Evolutionary conservation across 305 asterid species (phyloP).

Genomic region (Plantago coronopus): DNA sequence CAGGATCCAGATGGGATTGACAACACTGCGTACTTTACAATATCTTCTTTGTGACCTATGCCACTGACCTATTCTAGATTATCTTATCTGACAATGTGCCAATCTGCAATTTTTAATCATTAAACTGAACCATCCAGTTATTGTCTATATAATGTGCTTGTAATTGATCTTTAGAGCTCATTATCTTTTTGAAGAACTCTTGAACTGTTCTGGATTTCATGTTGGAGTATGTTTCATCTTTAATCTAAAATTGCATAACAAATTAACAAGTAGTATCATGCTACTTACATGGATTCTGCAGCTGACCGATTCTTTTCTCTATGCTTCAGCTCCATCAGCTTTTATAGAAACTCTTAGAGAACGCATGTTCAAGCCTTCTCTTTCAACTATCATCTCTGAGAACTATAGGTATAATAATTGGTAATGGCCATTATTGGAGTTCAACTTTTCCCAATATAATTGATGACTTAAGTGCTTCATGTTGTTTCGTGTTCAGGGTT

Average conservation of each 20-base stretch:
- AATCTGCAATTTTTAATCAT: too few relatives aligned
- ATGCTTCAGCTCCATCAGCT: constrained; percentile 74
- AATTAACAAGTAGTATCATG: background rate
- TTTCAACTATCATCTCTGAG: constrained; percentile 72
- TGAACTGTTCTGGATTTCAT: background rate
- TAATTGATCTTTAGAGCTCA: too few relatives aligned
- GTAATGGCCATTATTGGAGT: constrained; percentile 7
- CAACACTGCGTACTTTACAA: too few relatives aligned
- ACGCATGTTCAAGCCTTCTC: constrained; percentile 90
- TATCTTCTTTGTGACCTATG: too few relatives aligned
- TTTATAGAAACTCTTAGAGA: constrained; percentile 85
- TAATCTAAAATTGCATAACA: background rate
- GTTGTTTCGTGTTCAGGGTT: constrained; percentile 46
- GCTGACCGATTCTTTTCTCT: constrained; percentile 21
- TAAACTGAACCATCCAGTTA: too few relatives aligned
- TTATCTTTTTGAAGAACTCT: too few relatives aligned
- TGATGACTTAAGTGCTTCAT: constrained; percentile 23
- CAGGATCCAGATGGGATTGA: too few relatives aligned
- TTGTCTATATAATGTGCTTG: too few relatives aligned
- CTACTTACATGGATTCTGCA: constrained; percentile 16
- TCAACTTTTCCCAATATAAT: constrained; percentile 20
- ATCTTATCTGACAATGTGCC: too few relatives aligned
- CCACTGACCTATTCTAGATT: too few relatives aligned
- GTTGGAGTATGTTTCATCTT: constrained; percentile 10
- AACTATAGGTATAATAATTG: constrained; percentile 48